Evolutionary conservation across 2,329 filamentous ascomycete genomes (phyloP).

Genomic region (Leptographium lundbergii): DNA sequence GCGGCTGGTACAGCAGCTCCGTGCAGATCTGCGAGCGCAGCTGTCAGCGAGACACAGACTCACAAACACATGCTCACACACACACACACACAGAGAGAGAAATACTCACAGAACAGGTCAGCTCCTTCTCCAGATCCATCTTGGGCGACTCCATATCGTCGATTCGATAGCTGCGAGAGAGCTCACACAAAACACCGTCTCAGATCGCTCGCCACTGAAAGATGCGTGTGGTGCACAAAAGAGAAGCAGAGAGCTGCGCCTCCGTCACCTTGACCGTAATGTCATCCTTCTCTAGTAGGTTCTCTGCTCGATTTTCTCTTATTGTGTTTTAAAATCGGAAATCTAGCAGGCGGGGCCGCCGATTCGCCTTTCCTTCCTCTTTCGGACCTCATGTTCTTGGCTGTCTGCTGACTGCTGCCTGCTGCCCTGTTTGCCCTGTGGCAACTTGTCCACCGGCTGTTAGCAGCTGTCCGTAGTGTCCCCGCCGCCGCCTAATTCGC

Average conservation of each 20-base stretch:
- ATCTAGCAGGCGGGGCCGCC: background rate
- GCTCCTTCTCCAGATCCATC: conserved; percentile 78
- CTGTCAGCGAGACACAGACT: background rate
- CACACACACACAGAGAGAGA: conserved; percentile 1
- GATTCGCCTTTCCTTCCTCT: background rate
- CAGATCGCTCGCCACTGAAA: background rate
- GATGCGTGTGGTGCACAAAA: background rate
- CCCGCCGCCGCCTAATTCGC: background rate
- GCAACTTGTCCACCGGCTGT: background rate
- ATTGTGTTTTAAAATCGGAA: background rate
- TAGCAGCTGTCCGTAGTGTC: background rate
- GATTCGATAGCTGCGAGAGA: background rate
- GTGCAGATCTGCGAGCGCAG: conserved; percentile 67
- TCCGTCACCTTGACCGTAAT: background rate
- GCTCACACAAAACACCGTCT: background rate
- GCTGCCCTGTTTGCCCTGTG: background rate
- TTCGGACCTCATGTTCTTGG: background rate
- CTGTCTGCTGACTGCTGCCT: background rate
- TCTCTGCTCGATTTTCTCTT: background rate
- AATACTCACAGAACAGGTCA: conserved; percentile 78
- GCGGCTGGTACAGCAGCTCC: conserved; percentile 80
- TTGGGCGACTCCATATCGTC: conserved; percentile 35
- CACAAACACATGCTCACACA: too few relatives aligned
- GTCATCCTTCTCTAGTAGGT: background rate
- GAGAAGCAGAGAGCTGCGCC: background rate